Base-by-base conservation (phyloP, 192 early-diverging fungal species). In the Coemansia sp. region DNA sequence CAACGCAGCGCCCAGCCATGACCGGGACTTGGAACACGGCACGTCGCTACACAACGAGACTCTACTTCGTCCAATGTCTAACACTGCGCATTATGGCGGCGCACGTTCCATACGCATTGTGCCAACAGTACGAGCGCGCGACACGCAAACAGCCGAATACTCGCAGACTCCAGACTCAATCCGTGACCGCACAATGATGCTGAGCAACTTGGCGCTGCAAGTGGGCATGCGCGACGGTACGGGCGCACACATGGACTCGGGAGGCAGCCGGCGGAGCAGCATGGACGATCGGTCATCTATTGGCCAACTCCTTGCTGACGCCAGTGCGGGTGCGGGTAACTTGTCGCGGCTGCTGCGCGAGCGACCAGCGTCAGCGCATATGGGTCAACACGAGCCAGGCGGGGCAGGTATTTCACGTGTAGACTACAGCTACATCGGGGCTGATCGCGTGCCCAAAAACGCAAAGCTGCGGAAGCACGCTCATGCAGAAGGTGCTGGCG, bases 151-250 rank as follows among this genome's bases (percentile, higher is more conserved):
- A 18, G 58, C 71, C 42, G 42, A 73, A 34, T 79, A 79, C 58
- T 79, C 76, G 15, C 76, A 79, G 55, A 79, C 76, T 2, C 64
- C 71, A 37, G 71, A 64, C 49, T 79, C 76, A 48, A 73, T 79
- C 54, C 70, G 76, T 31, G 76, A 73, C 37, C 76, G 67, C 57
- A 79, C 76, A 12, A 66, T 79, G 76, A 49, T 79, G 17, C 67
- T 79, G 38, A 79, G 71, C 61, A 63, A 26, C 37, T 52, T 54
- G 51, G 61, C 61, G 12, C 65, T 70, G 46, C 65, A 53, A n/a
- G 34, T 55, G 7, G 60, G 66, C 11, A 56, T 56, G 40, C 77
- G 65, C 36, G 71, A 68, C 20, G 64, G 68, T 50, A 56, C 44
- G 0, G 49, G 44, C 7, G 54, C 50, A 6, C 51, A 21, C 2